These are phyloP conservation scores for Cryphonectria radicalis DNA, from an alignment of 2,329 filamentous ascomycete genomes.

Conservation along the genomic window DNA sequence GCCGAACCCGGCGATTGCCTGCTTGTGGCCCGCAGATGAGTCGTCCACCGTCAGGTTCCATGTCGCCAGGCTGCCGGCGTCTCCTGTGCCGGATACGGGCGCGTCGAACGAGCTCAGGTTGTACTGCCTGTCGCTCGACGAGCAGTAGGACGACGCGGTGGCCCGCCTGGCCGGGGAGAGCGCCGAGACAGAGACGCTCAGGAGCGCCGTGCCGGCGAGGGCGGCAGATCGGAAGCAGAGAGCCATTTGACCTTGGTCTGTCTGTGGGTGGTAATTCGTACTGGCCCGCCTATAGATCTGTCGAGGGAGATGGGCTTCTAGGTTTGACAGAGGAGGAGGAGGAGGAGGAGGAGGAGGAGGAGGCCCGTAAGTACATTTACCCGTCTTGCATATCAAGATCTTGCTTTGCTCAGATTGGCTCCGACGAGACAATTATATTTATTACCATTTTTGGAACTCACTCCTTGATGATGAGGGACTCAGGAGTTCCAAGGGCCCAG, in stretches of 20 bases:
- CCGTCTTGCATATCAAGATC: background rate
- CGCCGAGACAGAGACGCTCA: slow-evolving; percentile 22
- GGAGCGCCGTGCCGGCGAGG: slow-evolving; percentile 18
- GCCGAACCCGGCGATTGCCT: slow-evolving; percentile 47
- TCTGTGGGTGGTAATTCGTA: background rate
- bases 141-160: slow-evolving; percentile 39
- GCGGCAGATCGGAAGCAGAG: slow-evolving; percentile 9
- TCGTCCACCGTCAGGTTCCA: slow-evolving; percentile 47
- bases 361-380: background rate
- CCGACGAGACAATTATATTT: background rate
- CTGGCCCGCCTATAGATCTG: background rate
- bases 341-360: background rate
- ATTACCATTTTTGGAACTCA: background rate
- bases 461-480: background rate
- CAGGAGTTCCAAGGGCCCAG: background rate
- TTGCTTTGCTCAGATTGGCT: background rate
- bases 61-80: slow-evolving; percentile 38
- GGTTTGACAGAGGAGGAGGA: background rate
- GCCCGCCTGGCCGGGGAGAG: slow-evolving; percentile 25
- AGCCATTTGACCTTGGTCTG: slow-evolving; percentile 13
- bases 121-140: slow-evolving; percentile 43
- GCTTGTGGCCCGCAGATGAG: slow-evolving; percentile 43
- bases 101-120: slow-evolving; percentile 41
- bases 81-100: slow-evolving; percentile 41
- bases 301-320: background rate